These are phyloP conservation scores for Lepidium sativum DNA, from an alignment of 345 rosid species.

Conservation along the genomic window DNA sequence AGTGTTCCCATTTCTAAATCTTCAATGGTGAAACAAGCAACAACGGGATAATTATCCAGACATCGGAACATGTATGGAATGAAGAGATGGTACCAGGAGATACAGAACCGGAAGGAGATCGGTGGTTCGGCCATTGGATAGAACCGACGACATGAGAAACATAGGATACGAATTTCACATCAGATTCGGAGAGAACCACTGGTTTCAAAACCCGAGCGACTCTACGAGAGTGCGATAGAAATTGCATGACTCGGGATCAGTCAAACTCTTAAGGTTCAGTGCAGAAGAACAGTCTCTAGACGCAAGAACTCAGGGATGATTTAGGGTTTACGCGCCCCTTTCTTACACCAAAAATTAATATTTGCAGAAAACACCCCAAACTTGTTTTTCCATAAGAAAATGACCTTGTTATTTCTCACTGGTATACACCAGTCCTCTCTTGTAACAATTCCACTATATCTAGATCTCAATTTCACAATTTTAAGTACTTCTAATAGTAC, in stretches of 20 bases:
- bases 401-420: not conserved
- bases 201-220: slow-evolving; percentile 34
- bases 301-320: not conserved
- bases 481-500: not conserved
- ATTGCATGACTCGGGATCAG: slow-evolving; percentile 29
- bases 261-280: not conserved
- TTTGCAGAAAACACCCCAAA: not conserved
- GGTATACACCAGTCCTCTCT: not conserved
- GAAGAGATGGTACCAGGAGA: slow-evolving; percentile 28
- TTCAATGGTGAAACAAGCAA: not conserved
- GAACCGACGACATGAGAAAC: slow-evolving; percentile 16
- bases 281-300: not conserved
- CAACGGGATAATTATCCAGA: not conserved
- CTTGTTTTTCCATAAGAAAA: not conserved
- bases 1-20: not conserved
- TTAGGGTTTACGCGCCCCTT: slow-evolving; percentile 3
- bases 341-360: not conserved
- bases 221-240: slow-evolving; percentile 36
- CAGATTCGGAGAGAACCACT: slow-evolving; percentile 12
- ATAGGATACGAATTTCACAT: slow-evolving; percentile 20
- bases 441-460: no score
- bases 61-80: not conserved
- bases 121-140: slow-evolving; percentile 16
- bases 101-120: slow-evolving; percentile 1
- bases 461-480: not conserved